Evolutionary conservation across 139 green algal species (phyloP).

Genomic region (Ulvella scutata): DNA sequence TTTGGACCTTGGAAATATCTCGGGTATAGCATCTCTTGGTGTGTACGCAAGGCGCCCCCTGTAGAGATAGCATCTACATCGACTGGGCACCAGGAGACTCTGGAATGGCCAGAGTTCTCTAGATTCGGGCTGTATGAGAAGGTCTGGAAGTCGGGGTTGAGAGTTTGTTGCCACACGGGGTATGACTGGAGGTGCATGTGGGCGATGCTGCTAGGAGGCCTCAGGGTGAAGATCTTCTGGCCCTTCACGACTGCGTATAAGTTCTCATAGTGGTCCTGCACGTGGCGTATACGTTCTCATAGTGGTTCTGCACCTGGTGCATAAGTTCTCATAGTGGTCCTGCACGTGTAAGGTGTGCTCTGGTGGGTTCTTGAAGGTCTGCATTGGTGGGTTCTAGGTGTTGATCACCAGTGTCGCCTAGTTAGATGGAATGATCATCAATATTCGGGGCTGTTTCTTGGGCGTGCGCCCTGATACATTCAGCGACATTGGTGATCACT

Average conservation of each 20-base stretch:
- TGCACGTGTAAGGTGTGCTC: too few relatives aligned
- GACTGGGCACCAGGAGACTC: background rate
- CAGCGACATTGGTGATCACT: too few relatives aligned
- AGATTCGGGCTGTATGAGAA: background rate
- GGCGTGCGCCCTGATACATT: too few relatives aligned
- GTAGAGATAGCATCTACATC: background rate
- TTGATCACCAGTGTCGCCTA: too few relatives aligned
- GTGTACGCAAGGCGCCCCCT: background rate
- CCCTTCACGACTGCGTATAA: constrained; percentile 58
- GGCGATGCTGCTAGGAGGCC: constrained; percentile 53
- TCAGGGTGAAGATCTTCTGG: constrained; percentile 60
- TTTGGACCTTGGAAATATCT: background rate
- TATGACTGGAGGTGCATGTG: constrained; percentile 32
- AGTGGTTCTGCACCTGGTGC: too few relatives aligned
- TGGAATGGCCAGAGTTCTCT: constrained; percentile 2
- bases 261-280: constrained; percentile 74
- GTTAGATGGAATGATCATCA: too few relatives aligned
- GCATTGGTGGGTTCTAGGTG: too few relatives aligned
- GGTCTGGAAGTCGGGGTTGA: background rate
- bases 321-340: constrained; percentile 82
- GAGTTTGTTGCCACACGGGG: background rate
- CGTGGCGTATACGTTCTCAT: too few relatives aligned
- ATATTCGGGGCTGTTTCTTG: too few relatives aligned
- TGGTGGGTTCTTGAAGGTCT: too few relatives aligned
- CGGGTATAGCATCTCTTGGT: background rate